Evolutionary conservation across 2,329 filamentous ascomycete species (phyloP).

Genomic region (Lasiodiplodia hormozganensis): DNA sequence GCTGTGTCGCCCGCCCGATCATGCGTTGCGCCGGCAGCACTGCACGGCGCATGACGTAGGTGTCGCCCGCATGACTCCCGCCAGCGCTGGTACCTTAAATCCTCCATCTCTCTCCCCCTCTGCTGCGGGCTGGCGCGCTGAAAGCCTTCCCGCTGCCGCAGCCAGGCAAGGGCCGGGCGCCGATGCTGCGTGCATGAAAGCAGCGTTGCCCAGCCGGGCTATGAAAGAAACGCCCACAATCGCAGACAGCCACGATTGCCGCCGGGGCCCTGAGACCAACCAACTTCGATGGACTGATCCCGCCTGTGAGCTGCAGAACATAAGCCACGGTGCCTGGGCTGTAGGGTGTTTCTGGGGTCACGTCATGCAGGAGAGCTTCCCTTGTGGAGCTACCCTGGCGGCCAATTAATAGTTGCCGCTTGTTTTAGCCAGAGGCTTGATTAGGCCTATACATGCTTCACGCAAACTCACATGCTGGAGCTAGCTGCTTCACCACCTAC

Average conservation of each 20-base stretch:
- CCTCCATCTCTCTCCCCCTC: constrained; percentile 5
- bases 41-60: constrained; percentile 22
- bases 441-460: background rate
- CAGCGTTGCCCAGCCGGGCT: constrained; percentile 15
- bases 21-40: constrained; percentile 18
- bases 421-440: constrained; percentile 1
- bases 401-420: constrained; percentile 25
- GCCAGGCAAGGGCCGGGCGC: constrained; percentile 11
- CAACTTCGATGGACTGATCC: constrained; percentile 14
- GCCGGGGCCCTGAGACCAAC: constrained; percentile 20
- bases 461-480: background rate
- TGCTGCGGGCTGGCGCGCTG: background rate
- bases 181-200: constrained; percentile 17
- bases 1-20: constrained; percentile 21
- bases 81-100: constrained; percentile 26
- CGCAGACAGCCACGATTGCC: constrained; percentile 18
- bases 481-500: background rate
- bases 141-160: constrained; percentile 3
- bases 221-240: constrained; percentile 22
- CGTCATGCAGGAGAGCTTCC: constrained; percentile 25
- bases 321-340: constrained; percentile 26
- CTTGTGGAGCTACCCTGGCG: constrained; percentile 23
- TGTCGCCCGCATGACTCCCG: constrained; percentile 25
- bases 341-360: constrained; percentile 19
- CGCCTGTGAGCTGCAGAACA: constrained; percentile 17